Evolutionary conservation across 2,329 filamentous ascomycete species (phyloP).

Genomic region (Arachnopeziza araneosa): DNA sequence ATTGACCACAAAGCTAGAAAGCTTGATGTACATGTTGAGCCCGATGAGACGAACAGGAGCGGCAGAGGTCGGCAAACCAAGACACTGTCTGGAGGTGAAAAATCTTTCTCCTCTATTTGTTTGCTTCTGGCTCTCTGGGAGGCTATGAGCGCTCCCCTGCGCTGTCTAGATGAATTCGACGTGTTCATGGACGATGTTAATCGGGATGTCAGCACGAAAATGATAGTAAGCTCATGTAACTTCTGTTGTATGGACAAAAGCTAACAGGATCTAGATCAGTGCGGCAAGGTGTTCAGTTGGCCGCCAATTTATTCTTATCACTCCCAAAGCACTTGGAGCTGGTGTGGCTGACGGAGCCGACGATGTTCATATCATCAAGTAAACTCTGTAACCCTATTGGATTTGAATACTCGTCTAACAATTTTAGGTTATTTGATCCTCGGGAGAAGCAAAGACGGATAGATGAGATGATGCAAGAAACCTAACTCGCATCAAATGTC

Average conservation of each 20-base stretch:
- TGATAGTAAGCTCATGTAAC: constrained; percentile 62
- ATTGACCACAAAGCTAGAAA: constrained; percentile 71
- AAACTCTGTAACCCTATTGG: constrained; percentile 24
- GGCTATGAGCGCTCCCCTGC: constrained; percentile 91
- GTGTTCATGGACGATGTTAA: constrained; percentile 99
- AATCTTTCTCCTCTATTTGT: constrained; percentile 96
- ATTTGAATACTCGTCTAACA: constrained; percentile 1
- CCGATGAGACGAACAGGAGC: constrained; percentile 62
- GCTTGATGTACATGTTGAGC: constrained; percentile 72
- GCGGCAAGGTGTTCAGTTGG: constrained; percentile 83
- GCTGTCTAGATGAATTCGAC: constrained; percentile 96
- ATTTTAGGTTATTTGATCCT: constrained; percentile 50
- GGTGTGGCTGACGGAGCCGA: constrained; percentile 49
- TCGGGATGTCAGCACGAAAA: constrained; percentile 82
- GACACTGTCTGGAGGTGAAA: constrained; percentile 92
- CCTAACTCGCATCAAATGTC: not conserved
- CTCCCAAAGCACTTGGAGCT: constrained; percentile 74
- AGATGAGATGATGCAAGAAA: constrained; percentile 19
- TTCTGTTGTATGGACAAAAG: constrained; percentile 6
- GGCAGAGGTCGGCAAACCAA: constrained; percentile 75
- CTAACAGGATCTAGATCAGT: constrained; percentile 53
- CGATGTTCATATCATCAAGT: constrained; percentile 77
- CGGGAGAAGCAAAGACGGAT: constrained; percentile 38
- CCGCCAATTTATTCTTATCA: constrained; percentile 93
- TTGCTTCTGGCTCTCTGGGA: constrained; percentile 92